Conservation (phyloP, 2,329 filamentous ascomycete species). For the Ophiostoma piceae region DNA sequence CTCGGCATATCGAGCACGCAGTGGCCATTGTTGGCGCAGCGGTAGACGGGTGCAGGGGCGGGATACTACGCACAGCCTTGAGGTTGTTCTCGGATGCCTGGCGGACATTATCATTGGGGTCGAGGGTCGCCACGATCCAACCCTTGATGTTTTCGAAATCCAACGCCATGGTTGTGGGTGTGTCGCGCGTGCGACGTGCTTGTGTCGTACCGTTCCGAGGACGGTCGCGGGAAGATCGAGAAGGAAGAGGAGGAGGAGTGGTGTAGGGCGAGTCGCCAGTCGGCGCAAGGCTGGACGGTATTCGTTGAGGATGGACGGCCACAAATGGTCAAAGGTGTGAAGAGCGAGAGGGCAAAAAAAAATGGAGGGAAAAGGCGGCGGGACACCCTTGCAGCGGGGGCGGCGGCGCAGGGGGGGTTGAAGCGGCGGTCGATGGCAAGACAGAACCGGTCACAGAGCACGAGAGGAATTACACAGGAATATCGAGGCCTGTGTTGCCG, state of each 20-base stretch:
- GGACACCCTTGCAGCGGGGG: constrained; percentile 12
- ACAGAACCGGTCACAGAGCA: constrained; percentile 9
- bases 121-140: constrained; percentile 28
- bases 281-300: background rate
- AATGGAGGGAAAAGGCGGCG: constrained; percentile 13
- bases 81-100: constrained; percentile 74
- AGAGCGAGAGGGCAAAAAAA: constrained; percentile 11
- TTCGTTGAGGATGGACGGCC: background rate
- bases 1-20: background rate
- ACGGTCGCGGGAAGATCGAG: background rate
- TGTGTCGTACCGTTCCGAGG: constrained; percentile 13
- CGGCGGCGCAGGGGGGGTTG: constrained; percentile 6
- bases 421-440: background rate
- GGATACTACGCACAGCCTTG: constrained; percentile 60
- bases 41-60: background rate
- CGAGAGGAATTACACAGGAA: background rate
- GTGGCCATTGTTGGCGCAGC: background rate
- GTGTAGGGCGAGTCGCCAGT: background rate
- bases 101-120: constrained; percentile 43
- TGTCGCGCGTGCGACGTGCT: constrained; percentile 35
- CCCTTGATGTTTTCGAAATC: constrained; percentile 27
- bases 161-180: constrained; percentile 44
- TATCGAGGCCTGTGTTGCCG: background rate
- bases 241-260: background rate
- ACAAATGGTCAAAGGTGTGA: background rate